A percentile compares a stretch with the other conserved stretches of the same genome.
These are phyloP conservation scores for Sisymbrium irio DNA, from an alignment of 345 rosid genomes.

Conservation along the genomic window DNA sequence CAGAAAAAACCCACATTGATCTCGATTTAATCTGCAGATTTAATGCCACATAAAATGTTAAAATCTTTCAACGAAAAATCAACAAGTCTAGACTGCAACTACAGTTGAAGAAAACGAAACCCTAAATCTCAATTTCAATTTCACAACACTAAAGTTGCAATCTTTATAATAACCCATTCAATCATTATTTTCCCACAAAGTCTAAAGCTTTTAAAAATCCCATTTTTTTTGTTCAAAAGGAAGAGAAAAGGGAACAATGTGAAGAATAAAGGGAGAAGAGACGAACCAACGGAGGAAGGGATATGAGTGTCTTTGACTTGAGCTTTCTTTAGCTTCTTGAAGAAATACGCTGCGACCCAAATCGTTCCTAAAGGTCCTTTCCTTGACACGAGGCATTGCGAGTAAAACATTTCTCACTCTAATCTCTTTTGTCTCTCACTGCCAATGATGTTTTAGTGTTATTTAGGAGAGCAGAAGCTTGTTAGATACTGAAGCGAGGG, in stretches of 20 bases:
- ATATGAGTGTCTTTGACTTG: slow-evolving; percentile 68
- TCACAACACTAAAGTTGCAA: background rate
- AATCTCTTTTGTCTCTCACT: background rate
- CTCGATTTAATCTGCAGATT: background rate
- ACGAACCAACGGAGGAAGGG: slow-evolving; percentile 76
- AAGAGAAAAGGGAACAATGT: background rate
- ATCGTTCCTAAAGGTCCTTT: slow-evolving; percentile 69
- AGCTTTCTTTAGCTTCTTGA: slow-evolving; percentile 67
- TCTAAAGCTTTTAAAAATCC: slow-evolving; percentile 1
- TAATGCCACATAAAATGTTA: background rate
- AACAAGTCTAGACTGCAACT: background rate
- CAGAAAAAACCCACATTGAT: background rate
- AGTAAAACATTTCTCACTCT: slow-evolving; percentile 46
- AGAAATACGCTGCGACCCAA: slow-evolving; percentile 86
- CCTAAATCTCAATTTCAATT: slow-evolving; percentile 12
- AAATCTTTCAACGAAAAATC: background rate
- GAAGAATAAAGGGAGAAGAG: background rate
- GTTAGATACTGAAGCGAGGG: slow-evolving; percentile 26
- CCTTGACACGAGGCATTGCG: slow-evolving; percentile 52
- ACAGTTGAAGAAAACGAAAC: background rate
- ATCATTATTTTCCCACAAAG: background rate
- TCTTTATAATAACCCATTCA: background rate
- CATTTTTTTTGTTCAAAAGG: background rate
- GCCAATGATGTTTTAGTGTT: too few species aligned
- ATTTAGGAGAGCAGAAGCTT: slow-evolving; percentile 11